Evolutionary conservation across 345 rosid species (phyloP).

Genomic region (Noccaea caerulescens): DNA sequence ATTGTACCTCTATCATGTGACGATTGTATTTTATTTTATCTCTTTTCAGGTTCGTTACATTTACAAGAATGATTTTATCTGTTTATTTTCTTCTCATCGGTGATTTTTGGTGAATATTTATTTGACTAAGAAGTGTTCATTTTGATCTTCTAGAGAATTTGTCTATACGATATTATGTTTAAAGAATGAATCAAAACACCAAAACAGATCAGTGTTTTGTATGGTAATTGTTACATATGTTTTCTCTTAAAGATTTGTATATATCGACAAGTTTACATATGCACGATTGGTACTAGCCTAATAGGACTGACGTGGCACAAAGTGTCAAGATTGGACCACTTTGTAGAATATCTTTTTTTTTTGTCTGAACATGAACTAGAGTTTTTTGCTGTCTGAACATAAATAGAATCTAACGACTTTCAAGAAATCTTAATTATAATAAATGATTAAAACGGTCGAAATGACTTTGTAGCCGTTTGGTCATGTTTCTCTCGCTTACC

Average conservation of each 20-base stretch:
- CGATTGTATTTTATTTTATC: not conserved
- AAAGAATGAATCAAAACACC: not conserved
- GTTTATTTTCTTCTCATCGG: not conserved
- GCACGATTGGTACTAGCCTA: not conserved
- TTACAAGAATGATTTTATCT: not conserved
- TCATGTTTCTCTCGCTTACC: slow-evolving; percentile 45
- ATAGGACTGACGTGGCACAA: slow-evolving; percentile 30
- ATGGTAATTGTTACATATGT: not conserved
- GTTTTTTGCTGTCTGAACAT: not conserved
- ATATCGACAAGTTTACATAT: not conserved
- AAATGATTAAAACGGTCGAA: slow-evolving; percentile 39
- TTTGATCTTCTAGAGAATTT: not conserved
- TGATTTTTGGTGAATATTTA: not conserved
- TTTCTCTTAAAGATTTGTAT: not conserved
- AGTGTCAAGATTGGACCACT: slow-evolving; percentile 14
- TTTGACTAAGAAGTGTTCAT: not conserved
- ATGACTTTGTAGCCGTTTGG: slow-evolving; percentile 48
- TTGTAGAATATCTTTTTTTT: not conserved
- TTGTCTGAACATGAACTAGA: not conserved
- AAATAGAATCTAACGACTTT: slow-evolving; percentile 4
- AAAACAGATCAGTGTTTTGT: slow-evolving; percentile 7
- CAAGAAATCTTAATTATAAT: slow-evolving; percentile 9
- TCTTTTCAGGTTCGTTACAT: not conserved
- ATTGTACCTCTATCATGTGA: not conserved
- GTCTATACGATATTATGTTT: not conserved